These are phyloP conservation scores for Pestalotiopsis sp. DNA, from an alignment of 2,329 filamentous ascomycete species.

Conservation along the genomic window DNA sequence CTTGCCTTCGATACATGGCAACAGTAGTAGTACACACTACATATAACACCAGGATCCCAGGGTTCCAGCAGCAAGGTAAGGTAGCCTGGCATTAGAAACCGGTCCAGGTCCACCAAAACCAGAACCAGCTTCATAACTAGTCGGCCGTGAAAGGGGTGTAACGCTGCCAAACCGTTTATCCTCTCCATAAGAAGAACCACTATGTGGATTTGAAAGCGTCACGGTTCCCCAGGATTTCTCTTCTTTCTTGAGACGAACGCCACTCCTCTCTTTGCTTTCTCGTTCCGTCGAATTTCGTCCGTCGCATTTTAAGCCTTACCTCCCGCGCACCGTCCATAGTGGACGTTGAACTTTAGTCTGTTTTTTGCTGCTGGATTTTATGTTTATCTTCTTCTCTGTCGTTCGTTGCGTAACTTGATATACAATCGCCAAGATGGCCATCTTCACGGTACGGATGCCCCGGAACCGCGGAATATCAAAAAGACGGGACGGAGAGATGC, in stretches of 20 bases:
- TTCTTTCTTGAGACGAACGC: conserved; percentile 3
- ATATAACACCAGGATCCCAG: not conserved
- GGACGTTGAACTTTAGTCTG: conserved; percentile 3
- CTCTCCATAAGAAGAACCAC: conserved; percentile 3
- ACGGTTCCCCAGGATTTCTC: conserved; percentile 1
- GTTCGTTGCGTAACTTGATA: not conserved
- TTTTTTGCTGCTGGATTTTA: not conserved
- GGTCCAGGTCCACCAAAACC: not conserved
- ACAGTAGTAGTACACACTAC: not conserved
- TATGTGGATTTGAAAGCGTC: conserved; percentile 8
- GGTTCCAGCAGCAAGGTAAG: not conserved
- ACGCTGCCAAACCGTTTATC: not conserved
- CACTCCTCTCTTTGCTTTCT: conserved; percentile 1
- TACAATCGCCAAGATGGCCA: conserved; percentile 8
- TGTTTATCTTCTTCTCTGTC: not conserved
- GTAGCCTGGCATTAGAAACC: not conserved
- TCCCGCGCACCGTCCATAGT: not conserved
- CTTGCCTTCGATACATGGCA: too few species aligned
- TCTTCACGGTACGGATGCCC: conserved; percentile 4
- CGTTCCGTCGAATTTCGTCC: not conserved
- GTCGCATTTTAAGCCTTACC: not conserved
- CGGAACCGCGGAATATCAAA: not conserved
- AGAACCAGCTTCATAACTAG: not conserved
- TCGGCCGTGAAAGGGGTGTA: not conserved
- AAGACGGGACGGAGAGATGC: not conserved